Evolutionary conservation across 1,139 yeast genomes (phyloP).

Genomic region (Nakaseomyces kungkrabaensis): DNA sequence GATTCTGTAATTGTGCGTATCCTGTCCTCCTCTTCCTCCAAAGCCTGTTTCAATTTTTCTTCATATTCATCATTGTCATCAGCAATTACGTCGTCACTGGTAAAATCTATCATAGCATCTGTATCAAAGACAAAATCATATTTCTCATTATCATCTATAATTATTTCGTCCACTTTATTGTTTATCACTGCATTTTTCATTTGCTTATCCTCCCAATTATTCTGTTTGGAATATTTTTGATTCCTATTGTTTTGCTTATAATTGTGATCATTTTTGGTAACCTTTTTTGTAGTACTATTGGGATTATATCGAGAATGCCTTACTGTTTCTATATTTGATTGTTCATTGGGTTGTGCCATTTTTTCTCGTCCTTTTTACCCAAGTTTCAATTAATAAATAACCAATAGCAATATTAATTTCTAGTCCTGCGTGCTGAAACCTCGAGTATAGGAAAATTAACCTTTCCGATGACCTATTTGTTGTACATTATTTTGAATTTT

Average conservation of each 20-base stretch:
- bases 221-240: background rate
- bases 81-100: slow-evolving; percentile 32
- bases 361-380: background rate
- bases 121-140: slow-evolving; percentile 83
- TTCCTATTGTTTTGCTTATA: background rate
- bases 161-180: slow-evolving; percentile 35
- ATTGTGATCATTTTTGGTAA: background rate
- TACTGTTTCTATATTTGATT: background rate
- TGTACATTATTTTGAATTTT: too few species aligned
- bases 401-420: background rate
- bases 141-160: slow-evolving; percentile 39
- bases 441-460: too few species aligned
- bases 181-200: slow-evolving; percentile 24
- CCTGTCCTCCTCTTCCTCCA: slow-evolving; percentile 36
- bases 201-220: slow-evolving; percentile 26
- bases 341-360: background rate
- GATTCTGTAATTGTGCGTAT: slow-evolving; percentile 34
- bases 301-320: slow-evolving; percentile 3
- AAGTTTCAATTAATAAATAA: background rate
- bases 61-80: slow-evolving; percentile 18
- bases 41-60: slow-evolving; percentile 26
- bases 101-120: slow-evolving; percentile 60
- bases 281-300: background rate
- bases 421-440: too few species aligned
- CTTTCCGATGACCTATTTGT: too few species aligned